These are phyloP conservation scores for Hirsutella minnesotensis DNA, from an alignment of 2,329 filamentous ascomycete genomes.

Conservation along the genomic window DNA sequence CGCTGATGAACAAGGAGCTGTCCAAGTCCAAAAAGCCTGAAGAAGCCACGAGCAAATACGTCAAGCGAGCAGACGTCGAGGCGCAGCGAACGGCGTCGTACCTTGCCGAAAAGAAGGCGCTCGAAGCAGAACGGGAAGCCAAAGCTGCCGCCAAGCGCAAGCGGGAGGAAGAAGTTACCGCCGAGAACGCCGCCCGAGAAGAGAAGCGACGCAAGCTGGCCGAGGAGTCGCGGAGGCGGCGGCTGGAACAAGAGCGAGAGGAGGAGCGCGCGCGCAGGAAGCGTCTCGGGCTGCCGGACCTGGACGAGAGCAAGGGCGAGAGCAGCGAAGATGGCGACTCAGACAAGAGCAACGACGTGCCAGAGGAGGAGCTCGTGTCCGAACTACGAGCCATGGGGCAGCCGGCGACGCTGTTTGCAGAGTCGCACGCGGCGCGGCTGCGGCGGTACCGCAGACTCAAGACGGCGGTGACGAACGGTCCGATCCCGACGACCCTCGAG, in stretches of 20 bases:
- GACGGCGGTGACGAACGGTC: conserved; percentile 54
- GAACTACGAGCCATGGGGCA: conserved; percentile 63
- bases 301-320: conserved; percentile 34
- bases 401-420: conserved; percentile 69
- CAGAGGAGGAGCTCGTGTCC: conserved; percentile 55
- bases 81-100: conserved; percentile 71
- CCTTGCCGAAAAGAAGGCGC: conserved; percentile 63
- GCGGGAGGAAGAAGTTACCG: conserved; percentile 72
- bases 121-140: conserved; percentile 60
- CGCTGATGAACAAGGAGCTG: conserved; percentile 87
- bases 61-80: conserved; percentile 78
- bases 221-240: conserved; percentile 59
- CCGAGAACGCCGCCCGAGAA: conserved; percentile 56
- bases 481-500: conserved; percentile 75
- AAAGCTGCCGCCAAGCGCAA: conserved; percentile 72
- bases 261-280: conserved; percentile 64
- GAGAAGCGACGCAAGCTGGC: conserved; percentile 74
- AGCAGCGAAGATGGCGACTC: conserved; percentile 29
- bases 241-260: conserved; percentile 61
- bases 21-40: conserved; percentile 57
- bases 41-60: conserved; percentile 55
- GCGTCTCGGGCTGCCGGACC: conserved; percentile 68
- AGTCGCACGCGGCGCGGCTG: conserved; percentile 58
- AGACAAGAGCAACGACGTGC: conserved; percentile 45
- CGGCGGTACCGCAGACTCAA: conserved; percentile 58